Conservation (phyloP, 2,329 filamentous ascomycete species). For the Trichoderma sp. region DNA sequence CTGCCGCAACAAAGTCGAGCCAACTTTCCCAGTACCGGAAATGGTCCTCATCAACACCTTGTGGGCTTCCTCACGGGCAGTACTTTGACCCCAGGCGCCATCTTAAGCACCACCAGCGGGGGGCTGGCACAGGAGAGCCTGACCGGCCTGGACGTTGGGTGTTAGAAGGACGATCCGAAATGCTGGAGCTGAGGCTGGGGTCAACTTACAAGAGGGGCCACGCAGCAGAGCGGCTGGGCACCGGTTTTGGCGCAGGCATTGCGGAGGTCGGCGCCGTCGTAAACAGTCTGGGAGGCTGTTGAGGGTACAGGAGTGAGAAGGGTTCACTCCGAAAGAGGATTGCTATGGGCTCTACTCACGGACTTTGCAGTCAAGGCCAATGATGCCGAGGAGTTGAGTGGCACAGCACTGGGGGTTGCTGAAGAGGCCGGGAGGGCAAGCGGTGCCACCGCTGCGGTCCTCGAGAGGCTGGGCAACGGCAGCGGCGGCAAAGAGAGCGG, state of each 20-base stretch:
- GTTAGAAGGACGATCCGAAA: not conserved
- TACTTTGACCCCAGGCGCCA: not conserved
- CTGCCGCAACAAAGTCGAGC: not conserved
- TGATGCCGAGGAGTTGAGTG: slow-evolving; percentile 21
- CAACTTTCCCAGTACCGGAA: not conserved
- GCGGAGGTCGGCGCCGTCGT: slow-evolving; percentile 19
- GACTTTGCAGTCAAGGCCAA: slow-evolving; percentile 24
- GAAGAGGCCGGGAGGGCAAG: slow-evolving; percentile 10
- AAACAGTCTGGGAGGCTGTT: not conserved
- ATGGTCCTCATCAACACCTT: not conserved
- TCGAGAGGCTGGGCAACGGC: slow-evolving; percentile 26
- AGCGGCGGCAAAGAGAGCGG: slow-evolving; percentile 28
- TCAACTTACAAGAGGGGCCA: slow-evolving; percentile 27
- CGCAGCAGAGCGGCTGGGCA: slow-evolving; percentile 27
- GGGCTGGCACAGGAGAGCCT: slow-evolving; percentile 11
- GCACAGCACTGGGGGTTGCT: slow-evolving; percentile 30
- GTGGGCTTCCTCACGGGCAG: not conserved
- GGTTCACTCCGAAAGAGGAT: too few relatives aligned
- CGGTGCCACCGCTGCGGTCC: not conserved
- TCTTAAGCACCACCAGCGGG: not conserved
- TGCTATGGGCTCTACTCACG: slow-evolving; percentile 22
- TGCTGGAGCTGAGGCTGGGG: too few relatives aligned
- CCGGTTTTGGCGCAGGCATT: slow-evolving; percentile 13
- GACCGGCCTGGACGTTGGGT: slow-evolving; percentile 1
- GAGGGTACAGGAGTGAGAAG: slow-evolving; percentile 4